phyloP scores from a whole-genome alignment of 306 rosid species.

The Astragalus membranaceus region DNA sequence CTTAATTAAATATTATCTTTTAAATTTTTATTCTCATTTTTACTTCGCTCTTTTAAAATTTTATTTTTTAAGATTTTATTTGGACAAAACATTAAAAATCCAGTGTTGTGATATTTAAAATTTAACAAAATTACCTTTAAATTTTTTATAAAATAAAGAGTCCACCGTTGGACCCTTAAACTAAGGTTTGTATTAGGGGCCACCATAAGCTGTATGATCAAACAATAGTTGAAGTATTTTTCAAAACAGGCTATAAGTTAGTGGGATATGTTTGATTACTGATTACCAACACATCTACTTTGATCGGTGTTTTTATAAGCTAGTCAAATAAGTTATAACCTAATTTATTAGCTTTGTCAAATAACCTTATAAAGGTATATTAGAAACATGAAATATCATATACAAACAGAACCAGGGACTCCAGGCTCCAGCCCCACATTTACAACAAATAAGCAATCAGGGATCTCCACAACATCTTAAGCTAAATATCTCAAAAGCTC shows the following conservation, averaged over 20 bases:
- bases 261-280: background rate
- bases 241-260: background rate
- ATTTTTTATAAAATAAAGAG: no score
- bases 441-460: constrained; percentile 2
- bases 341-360: background rate
- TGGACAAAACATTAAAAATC: no score
- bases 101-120: no score
- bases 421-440: background rate
- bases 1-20: no score
- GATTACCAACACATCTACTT: background rate
- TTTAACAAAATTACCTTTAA: no score
- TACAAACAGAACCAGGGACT: background rate
- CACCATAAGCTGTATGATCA: no score
- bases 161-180: no score
- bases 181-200: no score
- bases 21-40: no score
- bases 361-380: background rate
- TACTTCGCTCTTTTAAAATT: no score
- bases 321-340: background rate
- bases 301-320: background rate
- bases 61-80: no score
- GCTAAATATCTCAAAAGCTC: constrained; percentile 9
- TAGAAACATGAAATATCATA: background rate
- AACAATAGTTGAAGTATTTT: background rate
- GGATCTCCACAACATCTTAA: constrained; percentile 9